phyloP scores from a whole-genome alignment of 306 rosid genomes.

The Ammopiptanthus mongolicus region DNA sequence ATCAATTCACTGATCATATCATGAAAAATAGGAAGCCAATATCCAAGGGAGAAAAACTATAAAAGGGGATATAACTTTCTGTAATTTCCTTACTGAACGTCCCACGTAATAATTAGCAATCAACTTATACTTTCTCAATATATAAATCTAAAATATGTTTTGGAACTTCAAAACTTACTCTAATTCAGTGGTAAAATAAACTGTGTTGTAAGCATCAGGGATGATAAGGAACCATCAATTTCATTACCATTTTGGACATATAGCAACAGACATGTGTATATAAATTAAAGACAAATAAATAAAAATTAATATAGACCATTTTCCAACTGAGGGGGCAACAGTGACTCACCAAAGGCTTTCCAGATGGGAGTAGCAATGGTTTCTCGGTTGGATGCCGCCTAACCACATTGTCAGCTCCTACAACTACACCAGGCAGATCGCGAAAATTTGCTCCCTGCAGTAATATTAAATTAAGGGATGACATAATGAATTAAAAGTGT shows the following conservation, averaged over 20 bases:
- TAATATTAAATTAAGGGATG: slow-evolving; percentile 2
- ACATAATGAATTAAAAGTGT: slow-evolving; percentile 14
- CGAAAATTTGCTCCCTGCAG: slow-evolving; percentile 91
- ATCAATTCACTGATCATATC: not conserved
- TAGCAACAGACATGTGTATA: not conserved
- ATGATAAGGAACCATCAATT: not conserved
- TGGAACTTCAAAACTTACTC: not conserved
- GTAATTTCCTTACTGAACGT: not conserved
- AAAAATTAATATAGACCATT: not conserved
- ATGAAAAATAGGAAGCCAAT: not conserved
- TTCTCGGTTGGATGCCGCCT: slow-evolving; percentile 48
- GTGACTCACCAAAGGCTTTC: slow-evolving; percentile 71
- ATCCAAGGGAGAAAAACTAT: not conserved
- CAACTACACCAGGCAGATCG: slow-evolving; percentile 86
- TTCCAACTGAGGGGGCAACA: not conserved
- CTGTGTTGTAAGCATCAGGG: not conserved
- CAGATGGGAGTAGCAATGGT: slow-evolving; percentile 62
- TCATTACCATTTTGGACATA: not conserved
- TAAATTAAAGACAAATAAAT: not conserved
- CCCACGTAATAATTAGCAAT: not conserved
- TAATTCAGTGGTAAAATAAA: not conserved
- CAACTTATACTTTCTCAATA: not conserved
- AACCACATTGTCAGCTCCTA: slow-evolving; percentile 79
- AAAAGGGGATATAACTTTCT: not conserved
- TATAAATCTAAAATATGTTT: not conserved